Evolutionary conservation across 441 rosid genomes (phyloP).

Genomic region (Arabidopsis lyrata): DNA sequence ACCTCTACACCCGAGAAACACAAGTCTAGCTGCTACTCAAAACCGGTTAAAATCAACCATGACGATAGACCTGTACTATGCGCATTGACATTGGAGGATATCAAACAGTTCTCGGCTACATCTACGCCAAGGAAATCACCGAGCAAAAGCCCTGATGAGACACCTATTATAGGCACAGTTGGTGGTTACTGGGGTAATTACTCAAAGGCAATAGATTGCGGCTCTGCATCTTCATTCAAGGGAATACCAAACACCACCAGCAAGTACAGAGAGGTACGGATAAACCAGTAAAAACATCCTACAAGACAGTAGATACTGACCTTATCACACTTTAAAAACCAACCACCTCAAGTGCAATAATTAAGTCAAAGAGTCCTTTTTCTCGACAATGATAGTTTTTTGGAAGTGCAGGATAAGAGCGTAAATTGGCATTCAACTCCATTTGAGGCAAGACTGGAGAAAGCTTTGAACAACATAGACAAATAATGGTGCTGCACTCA

Average conservation of each 20-base stretch:
- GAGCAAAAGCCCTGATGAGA: conserved; percentile 69
- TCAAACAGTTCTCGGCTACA: conserved; percentile 66
- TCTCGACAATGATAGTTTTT: conserved; percentile 6
- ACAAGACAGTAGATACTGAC: neutral
- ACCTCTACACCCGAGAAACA: conserved; percentile 34
- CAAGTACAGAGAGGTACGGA: conserved; percentile 78
- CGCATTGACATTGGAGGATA: conserved; percentile 74
- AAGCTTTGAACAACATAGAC: conserved; percentile 43
- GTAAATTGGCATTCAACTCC: conserved; percentile 49
- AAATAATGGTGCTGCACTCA: conserved; percentile 34
- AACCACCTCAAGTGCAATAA: neutral
- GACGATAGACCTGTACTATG: conserved; percentile 82
- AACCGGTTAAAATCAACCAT: conserved; percentile 46
- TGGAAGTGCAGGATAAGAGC: conserved; percentile 42
- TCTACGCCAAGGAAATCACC: conserved; percentile 73
- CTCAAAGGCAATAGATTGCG: conserved; percentile 45
- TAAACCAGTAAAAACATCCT: conserved; percentile 13
- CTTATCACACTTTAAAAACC: neutral
- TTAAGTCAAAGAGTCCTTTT: neutral
- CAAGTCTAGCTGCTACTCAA: conserved; percentile 44
- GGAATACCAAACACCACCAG: conserved; percentile 82
- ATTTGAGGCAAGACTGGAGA: conserved; percentile 48
- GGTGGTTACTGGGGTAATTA: conserved; percentile 76
- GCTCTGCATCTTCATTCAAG: conserved; percentile 64
- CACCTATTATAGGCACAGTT: conserved; percentile 80